Conservation (phyloP, 2,329 filamentous ascomycete species). For the Leptoxyphium fumago region DNA sequence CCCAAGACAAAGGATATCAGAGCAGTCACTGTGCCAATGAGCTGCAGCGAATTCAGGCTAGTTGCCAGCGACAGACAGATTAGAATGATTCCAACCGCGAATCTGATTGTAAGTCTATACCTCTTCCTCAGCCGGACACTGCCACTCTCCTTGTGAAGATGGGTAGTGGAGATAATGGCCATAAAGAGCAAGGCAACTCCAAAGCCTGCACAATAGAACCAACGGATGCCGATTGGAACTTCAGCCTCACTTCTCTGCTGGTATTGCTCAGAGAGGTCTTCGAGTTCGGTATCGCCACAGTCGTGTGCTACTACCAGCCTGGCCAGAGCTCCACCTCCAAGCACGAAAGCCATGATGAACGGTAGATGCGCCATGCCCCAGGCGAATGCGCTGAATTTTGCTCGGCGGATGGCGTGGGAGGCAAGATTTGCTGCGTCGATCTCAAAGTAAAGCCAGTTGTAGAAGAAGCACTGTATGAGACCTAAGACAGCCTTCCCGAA, state of each 20-base stretch:
- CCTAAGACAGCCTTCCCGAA: constrained; percentile 44
- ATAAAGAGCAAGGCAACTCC: constrained; percentile 41
- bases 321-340: constrained; percentile 43
- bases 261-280: constrained; percentile 39
- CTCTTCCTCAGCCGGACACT: constrained; percentile 36
- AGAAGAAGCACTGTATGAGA: constrained; percentile 19
- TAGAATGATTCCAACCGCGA: constrained; percentile 36
- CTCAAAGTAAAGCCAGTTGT: constrained; percentile 27
- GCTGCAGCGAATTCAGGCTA: constrained; percentile 21
- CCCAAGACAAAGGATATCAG: constrained; percentile 21
- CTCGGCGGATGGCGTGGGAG: constrained; percentile 45
- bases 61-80: constrained; percentile 38
- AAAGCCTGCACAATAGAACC: constrained; percentile 51
- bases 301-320: constrained; percentile 46
- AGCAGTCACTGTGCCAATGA: constrained; percentile 26
- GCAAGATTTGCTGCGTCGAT: constrained; percentile 43
- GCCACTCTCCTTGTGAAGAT: constrained; percentile 40
- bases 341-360: constrained; percentile 49
- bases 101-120: constrained; percentile 37
- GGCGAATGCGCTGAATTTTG: constrained; percentile 27
- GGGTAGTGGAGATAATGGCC: constrained; percentile 38
- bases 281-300: constrained; percentile 30
- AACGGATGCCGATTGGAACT: constrained; percentile 40
- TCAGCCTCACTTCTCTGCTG: constrained; percentile 33
- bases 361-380: constrained; percentile 46